These are phyloP conservation scores for Chloranthus sessilifolius DNA, from an alignment of 164 flowering plant species.

Conservation along the genomic window DNA sequence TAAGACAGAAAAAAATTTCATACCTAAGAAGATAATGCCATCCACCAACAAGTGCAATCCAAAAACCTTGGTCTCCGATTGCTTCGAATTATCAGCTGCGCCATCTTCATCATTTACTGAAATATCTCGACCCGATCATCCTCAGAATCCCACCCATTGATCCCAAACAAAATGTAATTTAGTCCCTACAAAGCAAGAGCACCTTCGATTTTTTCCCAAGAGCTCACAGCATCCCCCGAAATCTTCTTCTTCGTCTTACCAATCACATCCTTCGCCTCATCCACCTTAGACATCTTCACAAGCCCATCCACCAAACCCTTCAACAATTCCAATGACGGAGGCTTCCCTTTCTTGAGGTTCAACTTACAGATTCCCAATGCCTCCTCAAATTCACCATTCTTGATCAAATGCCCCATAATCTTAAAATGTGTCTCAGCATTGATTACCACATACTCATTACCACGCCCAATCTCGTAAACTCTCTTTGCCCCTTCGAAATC, in stretches of 20 bases:
- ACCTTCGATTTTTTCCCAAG: constrained; percentile 31
- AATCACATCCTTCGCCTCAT: constrained; percentile 27
- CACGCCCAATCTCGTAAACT: constrained; percentile 19
- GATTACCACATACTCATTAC: constrained; percentile 13
- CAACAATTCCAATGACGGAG: constrained; percentile 29
- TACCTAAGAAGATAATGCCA: too few relatives aligned
- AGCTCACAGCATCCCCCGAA: constrained; percentile 24
- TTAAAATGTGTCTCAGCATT: constrained; percentile 17
- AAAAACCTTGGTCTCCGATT: too few relatives aligned
- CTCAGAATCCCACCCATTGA: background rate
- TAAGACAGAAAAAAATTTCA: too few relatives aligned
- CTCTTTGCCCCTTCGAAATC: constrained; percentile 26
- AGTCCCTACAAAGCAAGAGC: constrained; percentile 18
- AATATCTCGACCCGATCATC: too few relatives aligned
- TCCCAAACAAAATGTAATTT: background rate
- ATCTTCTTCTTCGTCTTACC: constrained; percentile 30
- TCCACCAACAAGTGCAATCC: too few relatives aligned
- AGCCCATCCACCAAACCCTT: constrained; percentile 27
- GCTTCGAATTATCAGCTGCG: too few relatives aligned
- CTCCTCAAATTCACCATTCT: constrained; percentile 25
- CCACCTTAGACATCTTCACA: constrained; percentile 22
- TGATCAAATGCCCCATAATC: constrained; percentile 20
- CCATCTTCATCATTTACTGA: too few relatives aligned
- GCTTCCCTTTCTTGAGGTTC: constrained; percentile 28
- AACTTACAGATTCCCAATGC: constrained; percentile 25